Conservation (phyloP, 2,329 filamentous ascomycete species). For the Verruconis gallopava region DNA sequence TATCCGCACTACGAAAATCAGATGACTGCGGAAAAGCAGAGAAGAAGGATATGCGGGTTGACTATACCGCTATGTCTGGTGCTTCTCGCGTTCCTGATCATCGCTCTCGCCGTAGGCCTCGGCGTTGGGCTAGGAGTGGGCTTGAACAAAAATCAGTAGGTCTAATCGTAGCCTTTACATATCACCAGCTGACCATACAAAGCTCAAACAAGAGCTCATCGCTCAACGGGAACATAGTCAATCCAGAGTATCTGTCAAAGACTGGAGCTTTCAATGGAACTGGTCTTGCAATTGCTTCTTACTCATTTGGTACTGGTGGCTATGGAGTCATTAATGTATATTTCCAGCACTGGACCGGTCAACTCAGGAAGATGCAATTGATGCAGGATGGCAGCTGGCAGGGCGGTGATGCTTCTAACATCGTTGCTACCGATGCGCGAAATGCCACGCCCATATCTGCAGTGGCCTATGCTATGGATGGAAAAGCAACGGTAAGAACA, state of each 20-base stretch:
- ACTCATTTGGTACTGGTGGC: conserved; percentile 8
- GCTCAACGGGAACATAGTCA: not conserved
- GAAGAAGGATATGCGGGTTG: conserved; percentile 4
- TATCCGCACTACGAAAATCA: conserved; percentile 1
- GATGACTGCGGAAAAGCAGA: not conserved
- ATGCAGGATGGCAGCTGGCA: conserved; percentile 5
- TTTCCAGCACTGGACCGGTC: conserved; percentile 9
- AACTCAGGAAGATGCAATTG: conserved; percentile 8
- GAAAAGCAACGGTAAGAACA: conserved; percentile 4
- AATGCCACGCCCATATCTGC: conserved; percentile 10
- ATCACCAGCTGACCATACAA: not conserved
- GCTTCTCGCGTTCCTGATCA: not conserved
- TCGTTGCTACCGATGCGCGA: conserved; percentile 9
- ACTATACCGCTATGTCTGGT: not conserved
- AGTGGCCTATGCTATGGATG: conserved; percentile 10
- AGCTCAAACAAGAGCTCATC: not conserved
- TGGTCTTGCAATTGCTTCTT: conserved; percentile 9
- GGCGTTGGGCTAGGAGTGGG: conserved; percentile 8
- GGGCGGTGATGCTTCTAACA: conserved; percentile 10
- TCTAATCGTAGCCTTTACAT: not conserved
- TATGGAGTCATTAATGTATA: conserved; percentile 10
- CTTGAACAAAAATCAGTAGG: conserved; percentile 3
- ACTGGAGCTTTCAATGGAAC: conserved; percentile 9
- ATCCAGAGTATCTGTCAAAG: conserved; percentile 5
- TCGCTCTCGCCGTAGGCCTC: conserved; percentile 2